These are phyloP conservation scores for Kodamaea plutei DNA, from an alignment of 1,139 yeast species.

Conservation along the genomic window DNA sequence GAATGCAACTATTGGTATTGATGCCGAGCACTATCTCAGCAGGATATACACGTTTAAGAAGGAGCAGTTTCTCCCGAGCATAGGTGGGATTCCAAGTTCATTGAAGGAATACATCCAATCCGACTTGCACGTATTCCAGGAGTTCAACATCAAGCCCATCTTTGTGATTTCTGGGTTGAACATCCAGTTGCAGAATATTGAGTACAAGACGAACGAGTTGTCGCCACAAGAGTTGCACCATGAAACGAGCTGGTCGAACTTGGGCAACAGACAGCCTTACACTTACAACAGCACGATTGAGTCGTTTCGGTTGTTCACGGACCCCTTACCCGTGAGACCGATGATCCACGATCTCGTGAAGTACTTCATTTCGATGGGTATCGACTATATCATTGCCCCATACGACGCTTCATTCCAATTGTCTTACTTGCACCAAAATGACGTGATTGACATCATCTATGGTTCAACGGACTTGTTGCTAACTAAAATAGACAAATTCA, in stretches of 20 bases:
- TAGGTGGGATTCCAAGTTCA: conserved; percentile 78
- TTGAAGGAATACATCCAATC: conserved; percentile 54
- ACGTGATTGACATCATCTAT: conserved; percentile 67
- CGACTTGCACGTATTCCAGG: conserved; percentile 59
- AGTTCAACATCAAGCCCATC: conserved; percentile 65
- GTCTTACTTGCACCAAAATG: conserved; percentile 58
- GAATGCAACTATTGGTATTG: conserved; percentile 76
- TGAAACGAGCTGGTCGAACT: conserved; percentile 44
- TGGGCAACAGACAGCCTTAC: conserved; percentile 25
- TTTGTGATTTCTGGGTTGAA: conserved; percentile 66
- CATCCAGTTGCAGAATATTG: conserved; percentile 31
- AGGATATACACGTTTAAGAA: conserved; percentile 59
- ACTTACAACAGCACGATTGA: conserved; percentile 27
- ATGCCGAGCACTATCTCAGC: conserved; percentile 73
- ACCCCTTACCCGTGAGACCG: conserved; percentile 45
- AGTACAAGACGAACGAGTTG: conserved; percentile 35
- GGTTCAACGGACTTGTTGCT: conserved; percentile 81
- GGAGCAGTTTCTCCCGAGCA: conserved; percentile 72
- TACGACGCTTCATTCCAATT: conserved; percentile 80
- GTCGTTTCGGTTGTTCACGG: conserved; percentile 43
- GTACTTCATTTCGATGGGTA: conserved; percentile 51
- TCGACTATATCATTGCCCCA: conserved; percentile 78
- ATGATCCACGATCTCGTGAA: conserved; percentile 54
- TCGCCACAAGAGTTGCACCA: conserved; percentile 45
- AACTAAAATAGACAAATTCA: conserved; percentile 62